Conservation (phyloP, 108 stramenopile species). For the Nannochloropsis gaditana region DNA sequence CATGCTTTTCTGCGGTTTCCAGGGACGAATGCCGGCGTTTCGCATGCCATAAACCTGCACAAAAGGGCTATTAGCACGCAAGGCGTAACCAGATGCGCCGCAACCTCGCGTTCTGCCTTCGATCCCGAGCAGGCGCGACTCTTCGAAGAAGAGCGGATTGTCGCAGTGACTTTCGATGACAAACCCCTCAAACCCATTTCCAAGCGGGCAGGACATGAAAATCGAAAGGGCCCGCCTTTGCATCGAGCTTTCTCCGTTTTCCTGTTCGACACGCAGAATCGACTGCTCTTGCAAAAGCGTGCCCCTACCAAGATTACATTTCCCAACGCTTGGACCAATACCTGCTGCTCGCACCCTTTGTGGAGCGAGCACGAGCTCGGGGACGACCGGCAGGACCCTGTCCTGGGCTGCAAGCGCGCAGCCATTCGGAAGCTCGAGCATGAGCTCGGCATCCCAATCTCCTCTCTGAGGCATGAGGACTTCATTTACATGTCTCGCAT, state of each 20-base stretch:
- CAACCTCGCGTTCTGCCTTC: neutral
- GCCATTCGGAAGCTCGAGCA: slow-evolving; percentile 57
- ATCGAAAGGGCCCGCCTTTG: slow-evolving; percentile 40
- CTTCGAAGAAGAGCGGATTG: slow-evolving; percentile 43
- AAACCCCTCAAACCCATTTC: slow-evolving; percentile 22
- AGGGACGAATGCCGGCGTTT: no score
- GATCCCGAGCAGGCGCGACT: slow-evolving; percentile 49
- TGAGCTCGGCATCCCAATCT: slow-evolving; percentile 51
- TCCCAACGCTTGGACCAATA: slow-evolving; percentile 55
- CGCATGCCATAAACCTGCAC: no score
- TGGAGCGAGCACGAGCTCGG: slow-evolving; percentile 47
- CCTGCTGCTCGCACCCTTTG: slow-evolving; percentile 77
- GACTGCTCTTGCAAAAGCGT: slow-evolving; percentile 53
- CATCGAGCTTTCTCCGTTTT: slow-evolving; percentile 59
- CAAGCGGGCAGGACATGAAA: slow-evolving; percentile 36
- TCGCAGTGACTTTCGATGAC: slow-evolving; percentile 38
- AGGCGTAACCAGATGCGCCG: neutral
- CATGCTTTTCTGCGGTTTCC: no score
- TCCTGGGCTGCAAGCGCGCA: slow-evolving; percentile 47
- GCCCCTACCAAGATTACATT: slow-evolving; percentile 53
- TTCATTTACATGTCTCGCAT: slow-evolving; percentile 51
- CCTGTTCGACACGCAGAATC: slow-evolving; percentile 44
- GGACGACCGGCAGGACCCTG: slow-evolving; percentile 34
- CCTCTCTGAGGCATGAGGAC: slow-evolving; percentile 25
- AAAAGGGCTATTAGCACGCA: no score